Base-by-base conservation (phyloP, 352 stramenopile species). In the Globisporangium rhizosaccharum region DNA sequence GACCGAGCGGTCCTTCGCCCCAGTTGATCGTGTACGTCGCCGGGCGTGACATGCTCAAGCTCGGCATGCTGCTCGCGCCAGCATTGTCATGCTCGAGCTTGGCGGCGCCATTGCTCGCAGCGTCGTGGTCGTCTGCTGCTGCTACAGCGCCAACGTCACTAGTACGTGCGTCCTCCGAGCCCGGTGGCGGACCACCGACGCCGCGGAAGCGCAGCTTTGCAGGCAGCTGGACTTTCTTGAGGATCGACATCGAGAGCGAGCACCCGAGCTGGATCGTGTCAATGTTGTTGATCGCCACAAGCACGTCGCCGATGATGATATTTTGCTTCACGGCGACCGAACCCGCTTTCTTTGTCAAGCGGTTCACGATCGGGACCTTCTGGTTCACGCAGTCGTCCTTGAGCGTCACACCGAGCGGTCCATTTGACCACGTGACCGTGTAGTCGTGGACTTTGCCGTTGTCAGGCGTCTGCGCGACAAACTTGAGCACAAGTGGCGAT, bases 261-360 rank as follows among this genome's bases (percentile, higher is more conserved):
- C 85, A 94, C 30, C 85, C 85, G 33, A 94, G 71, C 65, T 92
- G 83, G 58, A 94, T 92, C 18, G 85, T 94, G 57, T 94, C 85
- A 28, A 94, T 94, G 65, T 94, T 94, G 73, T 94, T 94, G 63
- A 94, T 94, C 36, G 85, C 81, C 48, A 92, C 84, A 14, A 94
- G 68, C 20, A 94, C 76, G 47, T 94, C 85, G 25, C 85, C 85
- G 50, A 94, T 94, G 20, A 77, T 80, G 53, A 94, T 94, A 60
- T 94, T 94, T 61, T 94, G 82, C 64, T 94, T 94, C 17, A 94
- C 78, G 28, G 85, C 85, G 48, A 94, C 85, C 11, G 85, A 94
- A 20, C 85, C 85, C 5, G 77, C 71, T 63, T 94, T 94, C 63
- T 92, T 92, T 12, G 85, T 94, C 41, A 94, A 67, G 9, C 85